phyloP scores from a whole-genome alignment of 257 asterid species.

The Eustoma russellianum region DNA sequence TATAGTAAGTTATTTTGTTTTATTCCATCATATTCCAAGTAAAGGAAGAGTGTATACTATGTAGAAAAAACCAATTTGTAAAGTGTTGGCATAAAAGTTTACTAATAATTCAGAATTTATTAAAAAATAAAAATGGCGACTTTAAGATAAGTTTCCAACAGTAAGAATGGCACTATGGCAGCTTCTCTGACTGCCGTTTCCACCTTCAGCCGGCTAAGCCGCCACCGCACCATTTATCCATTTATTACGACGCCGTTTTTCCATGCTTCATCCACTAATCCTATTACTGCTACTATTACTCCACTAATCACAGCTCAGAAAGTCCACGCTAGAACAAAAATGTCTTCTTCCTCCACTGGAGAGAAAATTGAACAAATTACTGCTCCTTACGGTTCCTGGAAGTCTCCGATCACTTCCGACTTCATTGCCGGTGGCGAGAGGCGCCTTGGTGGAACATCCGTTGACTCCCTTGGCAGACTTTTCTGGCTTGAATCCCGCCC shows the following conservation, averaged over 20 bases:
- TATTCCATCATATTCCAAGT: no score
- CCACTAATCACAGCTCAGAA: neutral
- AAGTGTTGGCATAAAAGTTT: no score
- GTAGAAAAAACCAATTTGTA: no score
- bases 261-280: slow-evolving; percentile 1
- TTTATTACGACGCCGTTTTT: neutral
- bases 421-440: slow-evolving; percentile 61
- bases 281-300: neutral
- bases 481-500: slow-evolving; percentile 86
- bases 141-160: no score
- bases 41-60: no score
- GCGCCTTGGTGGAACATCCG: slow-evolving; percentile 66
- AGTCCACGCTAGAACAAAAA: slow-evolving; percentile 5
- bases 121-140: no score
- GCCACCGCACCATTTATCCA: neutral
- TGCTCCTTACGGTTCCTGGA: slow-evolving; percentile 93
- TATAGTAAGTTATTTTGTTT: no score
- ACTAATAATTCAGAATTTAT: no score
- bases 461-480: slow-evolving; percentile 57
- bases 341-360: slow-evolving; percentile 17
- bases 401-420: slow-evolving; percentile 86
- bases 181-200: slow-evolving; percentile 13
- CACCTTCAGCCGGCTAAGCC: slow-evolving; percentile 10
- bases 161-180: slow-evolving; percentile 13
- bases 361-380: slow-evolving; percentile 18